Evolutionary conservation across 73 alveolate species (phyloP).

Genomic region (Paramecium sexaurelia): DNA sequence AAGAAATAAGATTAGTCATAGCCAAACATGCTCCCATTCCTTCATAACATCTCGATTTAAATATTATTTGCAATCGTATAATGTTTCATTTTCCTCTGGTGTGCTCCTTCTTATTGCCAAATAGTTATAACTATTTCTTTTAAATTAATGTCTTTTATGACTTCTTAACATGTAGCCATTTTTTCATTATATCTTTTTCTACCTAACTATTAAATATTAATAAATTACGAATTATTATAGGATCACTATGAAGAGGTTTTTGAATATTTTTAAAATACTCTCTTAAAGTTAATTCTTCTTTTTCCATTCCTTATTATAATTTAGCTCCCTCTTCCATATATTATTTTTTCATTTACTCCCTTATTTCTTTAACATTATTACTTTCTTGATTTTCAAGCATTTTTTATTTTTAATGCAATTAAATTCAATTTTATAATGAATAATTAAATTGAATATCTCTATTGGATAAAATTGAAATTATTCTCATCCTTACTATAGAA

Average conservation of each 20-base stretch:
- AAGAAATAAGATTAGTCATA: slow-evolving; percentile 17
- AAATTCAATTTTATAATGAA: neutral
- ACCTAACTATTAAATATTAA: neutral
- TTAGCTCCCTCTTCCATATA: slow-evolving; percentile 2
- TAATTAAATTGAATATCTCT: slow-evolving; percentile 67
- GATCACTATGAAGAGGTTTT: slow-evolving; percentile 35
- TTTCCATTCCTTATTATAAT: slow-evolving; percentile 28
- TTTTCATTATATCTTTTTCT: slow-evolving; percentile 68
- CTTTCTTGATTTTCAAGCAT: slow-evolving; percentile 12
- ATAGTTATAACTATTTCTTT: slow-evolving; percentile 45
- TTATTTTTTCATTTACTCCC: slow-evolving; percentile 26
- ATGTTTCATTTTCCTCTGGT: slow-evolving; percentile 68
- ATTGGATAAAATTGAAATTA: slow-evolving; percentile 74
- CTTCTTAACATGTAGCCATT: slow-evolving; percentile 65
- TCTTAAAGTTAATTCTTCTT: slow-evolving; percentile 21
- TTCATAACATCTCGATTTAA: slow-evolving; percentile 25
- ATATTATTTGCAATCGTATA: slow-evolving; percentile 64
- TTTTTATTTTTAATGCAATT: neutral
- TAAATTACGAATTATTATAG: slow-evolving; percentile 9
- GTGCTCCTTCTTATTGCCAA: slow-evolving; percentile 62
- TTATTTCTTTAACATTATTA: neutral
- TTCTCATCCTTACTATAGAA: slow-evolving; percentile 81
- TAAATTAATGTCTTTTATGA: slow-evolving; percentile 51
- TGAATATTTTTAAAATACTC: slow-evolving; percentile 24
- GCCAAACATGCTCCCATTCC: slow-evolving; percentile 59